Evolutionary conservation across 129 eudicot genomes (phyloP), one percentile per base, ranked within the genome.

Genomic region (Helichrysum umbraculigerum): DNA sequence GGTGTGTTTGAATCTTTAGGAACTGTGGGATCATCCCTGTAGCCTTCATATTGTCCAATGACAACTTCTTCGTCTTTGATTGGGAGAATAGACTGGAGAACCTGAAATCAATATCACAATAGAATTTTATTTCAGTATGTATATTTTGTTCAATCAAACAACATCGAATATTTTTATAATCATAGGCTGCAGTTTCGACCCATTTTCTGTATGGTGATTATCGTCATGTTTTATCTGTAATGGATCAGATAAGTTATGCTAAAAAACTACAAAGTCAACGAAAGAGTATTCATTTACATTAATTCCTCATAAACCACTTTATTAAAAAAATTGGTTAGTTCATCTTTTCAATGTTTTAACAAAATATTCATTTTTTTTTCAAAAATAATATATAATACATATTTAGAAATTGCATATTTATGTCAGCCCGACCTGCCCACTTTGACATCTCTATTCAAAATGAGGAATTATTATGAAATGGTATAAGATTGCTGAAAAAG

Each of bases 11-110:
- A 93, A 82, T 83, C 74, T 17, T 90, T 86, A 25, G 98, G 98
- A 83, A 93, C 98, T 9, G 97, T 85, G 56, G 98, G 93, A 61
- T 93, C 98, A 47, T 87, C 97, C 25, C 50, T 84, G 72, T 91
- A 93, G 34, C 98, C 98, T 42, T 93, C 96, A 79, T 93, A 93
- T 71, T 93, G 98, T 70, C 98, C 98, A 73, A 93, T 85, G n/a
- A 93, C 98, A 68, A 91, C 96, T 83, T 93, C 98, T 21, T 81
- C 88, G 29, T 93, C 96, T 12, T 87, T 62, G 71, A 87, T 76
- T 28, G 96, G 93, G 34, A 80, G 57, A 41, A 93, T 87, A 35
- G 98, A 88, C 79, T 93, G 93, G 67, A 93, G 97, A 85, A 93
- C 96, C 98, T 91, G 37, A 51, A 81, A 63, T 52, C 34, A 58